A percentile compares a stretch with the other conserved stretches of the same genome.
Evolutionary conservation across 2,329 filamentous ascomycete species (phyloP).

Genomic region (Sporothrix pseudoabietina): DNA sequence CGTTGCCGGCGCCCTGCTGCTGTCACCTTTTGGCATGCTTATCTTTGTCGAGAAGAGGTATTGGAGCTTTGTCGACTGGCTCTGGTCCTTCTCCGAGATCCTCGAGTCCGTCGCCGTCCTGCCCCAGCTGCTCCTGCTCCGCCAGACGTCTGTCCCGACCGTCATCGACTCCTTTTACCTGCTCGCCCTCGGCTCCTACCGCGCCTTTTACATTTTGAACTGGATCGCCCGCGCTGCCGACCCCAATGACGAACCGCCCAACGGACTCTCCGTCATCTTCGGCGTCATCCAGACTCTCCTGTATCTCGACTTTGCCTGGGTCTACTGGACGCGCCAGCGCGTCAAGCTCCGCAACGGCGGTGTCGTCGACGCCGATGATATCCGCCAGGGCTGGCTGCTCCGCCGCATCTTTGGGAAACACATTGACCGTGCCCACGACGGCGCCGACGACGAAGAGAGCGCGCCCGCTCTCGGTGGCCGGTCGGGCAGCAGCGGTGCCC

Average conservation of each 20-base stretch:
- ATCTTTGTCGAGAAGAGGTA: slow-evolving; percentile 58
- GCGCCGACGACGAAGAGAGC: slow-evolving; percentile 62
- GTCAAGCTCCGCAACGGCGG: slow-evolving; percentile 90
- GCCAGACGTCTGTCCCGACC: slow-evolving; percentile 92
- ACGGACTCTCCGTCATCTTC: slow-evolving; percentile 78
- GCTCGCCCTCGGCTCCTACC: slow-evolving; percentile 81
- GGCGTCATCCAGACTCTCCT: slow-evolving; percentile 86
- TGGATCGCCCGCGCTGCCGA: slow-evolving; percentile 76
- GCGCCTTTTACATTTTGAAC: slow-evolving; percentile 85
- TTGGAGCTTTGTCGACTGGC: slow-evolving; percentile 58
- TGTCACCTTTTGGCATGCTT: slow-evolving; percentile 72
- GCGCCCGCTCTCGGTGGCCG: slow-evolving; percentile 50
- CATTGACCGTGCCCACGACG: slow-evolving; percentile 53
- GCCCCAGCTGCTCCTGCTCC: slow-evolving; percentile 85
- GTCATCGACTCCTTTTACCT: slow-evolving; percentile 98
- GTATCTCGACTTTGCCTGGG: slow-evolving; percentile 94
- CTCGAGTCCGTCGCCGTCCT: slow-evolving; percentile 90
- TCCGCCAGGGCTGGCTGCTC: slow-evolving; percentile 82
- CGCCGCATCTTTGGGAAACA: slow-evolving; percentile 71
- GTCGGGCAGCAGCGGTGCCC: slow-evolving; percentile 40
- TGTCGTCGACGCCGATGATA: slow-evolving; percentile 85
- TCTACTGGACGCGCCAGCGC: slow-evolving; percentile 89
- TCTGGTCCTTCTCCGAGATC: slow-evolving; percentile 87
- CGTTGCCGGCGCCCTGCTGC: slow-evolving; percentile 63
- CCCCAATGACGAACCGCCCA: slow-evolving; percentile 59